Base-by-base conservation (phyloP, 2,329 filamentous ascomycete species). In the Dryadomyces sulphureus region DNA sequence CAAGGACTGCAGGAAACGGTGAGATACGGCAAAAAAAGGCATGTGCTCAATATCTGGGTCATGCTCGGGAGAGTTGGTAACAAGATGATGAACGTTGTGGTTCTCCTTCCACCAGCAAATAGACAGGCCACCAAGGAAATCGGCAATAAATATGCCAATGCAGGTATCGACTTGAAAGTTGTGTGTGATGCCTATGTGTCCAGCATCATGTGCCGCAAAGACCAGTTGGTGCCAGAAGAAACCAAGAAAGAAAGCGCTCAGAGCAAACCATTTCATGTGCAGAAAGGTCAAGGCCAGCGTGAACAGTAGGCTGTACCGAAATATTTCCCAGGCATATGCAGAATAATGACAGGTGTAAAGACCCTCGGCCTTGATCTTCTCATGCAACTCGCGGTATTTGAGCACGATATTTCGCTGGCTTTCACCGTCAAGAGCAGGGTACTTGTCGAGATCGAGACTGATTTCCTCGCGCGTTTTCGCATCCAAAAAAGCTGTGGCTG, bases 121-220 rank as follows among this genome's bases (percentile, higher is more conserved):
- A 22, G 87, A 94, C 30, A 98, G 65, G 0, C 92, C 92, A 34
- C 92, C 92, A 19, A 92, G 67, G 55, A 83, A 96, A 60, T 94
- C 84, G 45, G 89, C 88, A 56, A 95, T 83, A 52, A 94, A 65
- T 57, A 96, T 94, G 42, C 87, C 90, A 51, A 98, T 86, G 42
- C 83, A 70, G 2, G 82, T 83, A 61, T 98, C 92, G 34, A 78
- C 64, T 43, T 84, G 79, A 60, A 90, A 96, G 59, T 81, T 72
- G 63, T 96, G 90, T 2, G 92, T 98, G 55, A 98, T 94, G 53
- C 86, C 92, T 83, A 95, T 94, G 62, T 98, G 92, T 7, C 87
- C 89, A 43, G 90, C 86, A 68, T 98, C 92, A 62, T 98, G 92
- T 50, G 86, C 92, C 1, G 82, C 81, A 59, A 98, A 98, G 44